These are phyloP conservation scores for Aspergillus olivimuriae DNA, from an alignment of 495 filamentous ascomycete genomes.

Conservation along the genomic window DNA sequence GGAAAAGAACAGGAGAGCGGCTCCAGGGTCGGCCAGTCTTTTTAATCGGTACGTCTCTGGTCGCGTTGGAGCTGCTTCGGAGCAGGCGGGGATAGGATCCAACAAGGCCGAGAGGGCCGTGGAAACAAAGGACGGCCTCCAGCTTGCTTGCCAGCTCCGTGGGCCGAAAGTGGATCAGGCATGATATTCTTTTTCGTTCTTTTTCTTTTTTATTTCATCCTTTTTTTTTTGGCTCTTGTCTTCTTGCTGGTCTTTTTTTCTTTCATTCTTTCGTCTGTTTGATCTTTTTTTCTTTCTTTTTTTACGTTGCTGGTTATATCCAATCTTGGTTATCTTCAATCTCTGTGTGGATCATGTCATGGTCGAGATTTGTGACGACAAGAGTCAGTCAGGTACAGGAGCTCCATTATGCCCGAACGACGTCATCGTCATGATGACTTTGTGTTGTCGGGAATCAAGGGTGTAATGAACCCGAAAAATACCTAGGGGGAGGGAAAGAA, in stretches of 20 bases:
- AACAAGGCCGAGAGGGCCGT: conserved; percentile 24
- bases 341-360: too few species aligned
- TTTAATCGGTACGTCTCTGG: too few species aligned
- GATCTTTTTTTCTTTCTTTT: background rate
- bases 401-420: too few species aligned
- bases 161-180: conserved; percentile 11
- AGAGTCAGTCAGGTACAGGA: too few species aligned
- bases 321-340: too few species aligned
- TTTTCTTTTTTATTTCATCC: background rate
- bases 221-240: background rate
- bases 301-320: too few species aligned
- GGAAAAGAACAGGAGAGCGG: conserved; percentile 3
- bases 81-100: conserved; percentile 27
- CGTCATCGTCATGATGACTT: conserved; percentile 5
- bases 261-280: background rate
- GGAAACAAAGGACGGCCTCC: conserved; percentile 17
- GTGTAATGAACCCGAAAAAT: too few species aligned
- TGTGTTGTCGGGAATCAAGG: background rate
- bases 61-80: conserved; percentile 15
- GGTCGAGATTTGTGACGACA: background rate
- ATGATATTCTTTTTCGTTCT: conserved; percentile 2
- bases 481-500: background rate
- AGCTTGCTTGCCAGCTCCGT: conserved; percentile 13
- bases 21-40: too few species aligned
- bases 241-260: background rate